phyloP scores from a whole-genome alignment of 306 rosid genomes.

The Inga oerstediana region DNA sequence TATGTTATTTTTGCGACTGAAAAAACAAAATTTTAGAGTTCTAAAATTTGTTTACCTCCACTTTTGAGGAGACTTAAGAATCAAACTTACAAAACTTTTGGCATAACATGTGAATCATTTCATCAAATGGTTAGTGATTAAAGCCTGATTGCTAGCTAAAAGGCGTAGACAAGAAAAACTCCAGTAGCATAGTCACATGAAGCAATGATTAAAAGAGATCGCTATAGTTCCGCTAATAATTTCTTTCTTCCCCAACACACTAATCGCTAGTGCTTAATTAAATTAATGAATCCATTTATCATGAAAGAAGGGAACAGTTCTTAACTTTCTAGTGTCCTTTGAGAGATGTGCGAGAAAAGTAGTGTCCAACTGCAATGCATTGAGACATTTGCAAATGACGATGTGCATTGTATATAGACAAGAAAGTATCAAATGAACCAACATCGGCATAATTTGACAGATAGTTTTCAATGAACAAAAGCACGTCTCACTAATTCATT shows the following conservation, averaged over 20 bases:
- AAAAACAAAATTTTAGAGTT: not conserved
- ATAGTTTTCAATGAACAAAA: not conserved
- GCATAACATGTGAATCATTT: not conserved
- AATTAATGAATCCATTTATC: not conserved
- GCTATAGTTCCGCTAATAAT: not conserved
- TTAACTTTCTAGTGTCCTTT: not conserved
- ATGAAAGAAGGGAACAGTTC: not conserved
- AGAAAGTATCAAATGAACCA: slow-evolving; percentile 5
- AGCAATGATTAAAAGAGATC: slow-evolving; percentile 5
- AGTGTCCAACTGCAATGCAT: not conserved
- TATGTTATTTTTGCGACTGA: not conserved
- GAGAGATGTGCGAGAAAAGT: not conserved
- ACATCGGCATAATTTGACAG: slow-evolving; percentile 6
- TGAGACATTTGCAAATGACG: not conserved
- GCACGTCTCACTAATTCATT: not conserved
- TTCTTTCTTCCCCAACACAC: not conserved
- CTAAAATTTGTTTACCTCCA: slow-evolving; percentile 12
- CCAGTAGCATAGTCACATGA: not conserved
- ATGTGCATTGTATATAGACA: not conserved
- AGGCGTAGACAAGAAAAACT: not conserved
- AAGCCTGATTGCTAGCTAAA: slow-evolving; percentile 15
- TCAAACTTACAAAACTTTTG: not conserved
- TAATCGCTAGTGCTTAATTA: not conserved
- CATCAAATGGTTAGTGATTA: not conserved
- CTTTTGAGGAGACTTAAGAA: not conserved